Evolutionary conservation across 2,329 filamentous ascomycete genomes (phyloP), one percentile per base, ranked within the genome.

Genomic region (Harringtonia aguacate): DNA sequence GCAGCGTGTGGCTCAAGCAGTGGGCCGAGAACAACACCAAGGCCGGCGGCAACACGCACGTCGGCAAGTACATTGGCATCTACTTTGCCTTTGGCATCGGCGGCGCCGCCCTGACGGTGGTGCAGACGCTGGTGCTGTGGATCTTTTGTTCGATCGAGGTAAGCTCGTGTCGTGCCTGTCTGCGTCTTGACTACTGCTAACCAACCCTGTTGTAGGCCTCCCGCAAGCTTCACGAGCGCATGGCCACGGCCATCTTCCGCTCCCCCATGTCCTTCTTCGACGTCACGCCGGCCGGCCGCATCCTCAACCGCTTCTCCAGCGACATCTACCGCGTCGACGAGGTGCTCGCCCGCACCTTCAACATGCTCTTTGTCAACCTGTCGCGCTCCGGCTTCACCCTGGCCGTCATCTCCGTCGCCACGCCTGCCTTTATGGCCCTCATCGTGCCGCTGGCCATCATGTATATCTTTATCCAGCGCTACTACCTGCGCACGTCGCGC

Each of bases 191-290:
- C n/a, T n/a, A n/a, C n/a, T n/a, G n/a, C n/a, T n/a, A n/a, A n/a
- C n/a, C n/a, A n/a, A n/a, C n/a, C n/a, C n/a, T n/a, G n/a, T 17
- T 17, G 31, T 50, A 86, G 79, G 92, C 92, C 41, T 95, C 90
- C 18, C 79, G 92, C 50, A 98, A 97, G 67, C 73, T 98, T 45
- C 92, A 98, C 61, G 92, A 97, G 66, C 77, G 86, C 51, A 97
- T 98, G 92, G 90, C 90, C 36, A 92, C 84, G 56, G 88, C 92
- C 17, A 95, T 97, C 55, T 98, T 98, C 73, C 78, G 92, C 53
- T 94, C 88, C 31, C 94, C 92, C 44, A 98, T 98, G 92, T 92
- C 81, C 55, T 98, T 98, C 67, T 98, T 98, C 55, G 94, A 98
- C 61, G 95, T 89, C 1, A 98, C 92, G 2, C 92, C 92, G 3